These are phyloP conservation scores for Suillus weaverae DNA, from an alignment of 768 basidiomycete species.

Conservation along the genomic window DNA sequence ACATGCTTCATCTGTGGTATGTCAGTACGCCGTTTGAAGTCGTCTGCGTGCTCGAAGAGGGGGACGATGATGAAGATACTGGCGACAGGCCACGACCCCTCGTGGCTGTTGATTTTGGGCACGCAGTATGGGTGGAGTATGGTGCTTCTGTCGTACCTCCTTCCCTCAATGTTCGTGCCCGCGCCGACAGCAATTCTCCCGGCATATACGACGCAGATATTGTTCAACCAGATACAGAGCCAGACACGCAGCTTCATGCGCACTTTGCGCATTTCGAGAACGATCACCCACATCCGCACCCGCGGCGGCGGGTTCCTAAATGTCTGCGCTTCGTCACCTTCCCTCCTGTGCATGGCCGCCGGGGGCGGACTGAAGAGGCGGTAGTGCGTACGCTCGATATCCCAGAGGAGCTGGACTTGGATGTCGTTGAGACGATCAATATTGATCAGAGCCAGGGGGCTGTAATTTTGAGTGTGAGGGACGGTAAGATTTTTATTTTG, in stretches of 20 bases:
- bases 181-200: background rate
- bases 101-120: constrained; percentile 85
- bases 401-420: constrained; percentile 64
- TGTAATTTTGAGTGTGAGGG: constrained; percentile 65
- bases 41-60: constrained; percentile 58
- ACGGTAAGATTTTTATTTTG: constrained; percentile 71
- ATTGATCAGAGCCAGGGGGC: constrained; percentile 78
- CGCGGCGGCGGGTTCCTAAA: constrained; percentile 39
- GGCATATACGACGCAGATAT: background rate
- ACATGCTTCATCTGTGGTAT: constrained; percentile 70
- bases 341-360: constrained; percentile 44
- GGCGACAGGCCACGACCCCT: constrained; percentile 61
- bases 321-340: constrained; percentile 71
- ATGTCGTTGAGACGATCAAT: constrained; percentile 71
- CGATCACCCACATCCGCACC: constrained; percentile 13
- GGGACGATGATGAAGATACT: constrained; percentile 31
- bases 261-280: background rate
- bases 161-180: background rate
- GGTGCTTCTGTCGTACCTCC: constrained; percentile 16
- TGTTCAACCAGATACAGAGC: background rate
- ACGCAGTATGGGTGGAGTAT: constrained; percentile 82
- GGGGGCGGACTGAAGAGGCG: constrained; percentile 37
- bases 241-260: background rate
- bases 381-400: constrained; percentile 60
- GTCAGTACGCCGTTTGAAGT: constrained; percentile 71